A percentile compares a stretch with the other conserved stretches of the same genome.
phyloP scores from a whole-genome alignment of 2,329 filamentous ascomycete genomes.

The Alternaria postmessia region DNA sequence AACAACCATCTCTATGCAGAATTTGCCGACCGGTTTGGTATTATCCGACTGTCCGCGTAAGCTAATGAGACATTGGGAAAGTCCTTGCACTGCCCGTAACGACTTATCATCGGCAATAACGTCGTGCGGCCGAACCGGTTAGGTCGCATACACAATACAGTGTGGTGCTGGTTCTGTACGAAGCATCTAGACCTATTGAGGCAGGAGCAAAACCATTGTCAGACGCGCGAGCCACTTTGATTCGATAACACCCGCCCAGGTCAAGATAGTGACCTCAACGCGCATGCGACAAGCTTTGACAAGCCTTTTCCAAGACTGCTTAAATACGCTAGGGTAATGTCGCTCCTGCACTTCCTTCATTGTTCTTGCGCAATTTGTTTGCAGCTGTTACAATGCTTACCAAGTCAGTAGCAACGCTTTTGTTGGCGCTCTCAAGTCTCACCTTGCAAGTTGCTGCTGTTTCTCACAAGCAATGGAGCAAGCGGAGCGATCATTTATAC shows the following conservation, averaged over 20 bases:
- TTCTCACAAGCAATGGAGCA: slow-evolving; percentile 31
- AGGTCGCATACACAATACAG: background rate
- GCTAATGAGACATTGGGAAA: background rate
- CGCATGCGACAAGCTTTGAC: slow-evolving; percentile 21
- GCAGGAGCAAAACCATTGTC: slow-evolving; percentile 21
- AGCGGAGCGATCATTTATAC: slow-evolving; percentile 28
- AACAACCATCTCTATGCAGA: background rate
- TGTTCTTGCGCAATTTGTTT: slow-evolving; percentile 1
- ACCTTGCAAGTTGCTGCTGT: slow-evolving; percentile 24
- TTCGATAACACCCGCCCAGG: slow-evolving; percentile 7
- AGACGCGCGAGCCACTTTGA: background rate
- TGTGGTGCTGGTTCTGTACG: slow-evolving; percentile 1
- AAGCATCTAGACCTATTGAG: slow-evolving; percentile 18
- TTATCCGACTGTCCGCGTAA: background rate
- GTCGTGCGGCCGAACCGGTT: background rate
- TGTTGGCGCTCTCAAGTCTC: slow-evolving; percentile 24
- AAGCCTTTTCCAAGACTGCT: slow-evolving; percentile 23
- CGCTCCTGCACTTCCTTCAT: background rate
- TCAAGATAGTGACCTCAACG: slow-evolving; percentile 21
- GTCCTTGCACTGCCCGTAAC: background rate
- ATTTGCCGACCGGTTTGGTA: background rate
- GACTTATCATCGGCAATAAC: background rate
- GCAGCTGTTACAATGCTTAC: slow-evolving; percentile 18
- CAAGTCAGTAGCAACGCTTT: slow-evolving; percentile 18
- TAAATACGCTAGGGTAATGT: slow-evolving; percentile 26